A percentile compares a stretch with the other conserved stretches of the same genome.
phyloP scores from a whole-genome alignment of 2,329 filamentous ascomycete genomes.

The Zymoseptoria crescenta region DNA sequence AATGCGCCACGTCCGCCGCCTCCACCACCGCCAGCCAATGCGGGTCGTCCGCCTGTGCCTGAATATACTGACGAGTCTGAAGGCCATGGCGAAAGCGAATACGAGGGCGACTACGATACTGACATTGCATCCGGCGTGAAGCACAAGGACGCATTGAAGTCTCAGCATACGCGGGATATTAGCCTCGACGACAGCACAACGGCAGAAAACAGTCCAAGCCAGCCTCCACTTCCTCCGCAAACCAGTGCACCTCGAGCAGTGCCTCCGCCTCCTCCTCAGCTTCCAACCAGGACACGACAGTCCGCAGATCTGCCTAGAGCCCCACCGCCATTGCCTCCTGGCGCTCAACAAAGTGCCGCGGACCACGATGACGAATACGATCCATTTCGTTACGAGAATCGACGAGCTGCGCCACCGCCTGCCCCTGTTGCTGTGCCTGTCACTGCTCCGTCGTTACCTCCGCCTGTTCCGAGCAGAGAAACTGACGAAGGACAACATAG shows the following conservation, averaged over 20 bases:
- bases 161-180: constrained; percentile 62
- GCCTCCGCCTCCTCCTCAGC: constrained; percentile 51
- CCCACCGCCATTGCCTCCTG: constrained; percentile 54
- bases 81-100: constrained; percentile 79
- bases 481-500: constrained; percentile 31
- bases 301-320: constrained; percentile 65
- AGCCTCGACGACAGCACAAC: constrained; percentile 61
- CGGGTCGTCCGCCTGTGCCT: constrained; percentile 31
- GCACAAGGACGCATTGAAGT: constrained; percentile 85
- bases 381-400: constrained; percentile 47
- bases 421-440: constrained; percentile 27
- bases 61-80: constrained; percentile 43
- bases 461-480: constrained; percentile 19
- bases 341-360: constrained; percentile 28
- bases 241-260: constrained; percentile 37
- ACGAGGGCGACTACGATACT: constrained; percentile 96
- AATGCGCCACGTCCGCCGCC: constrained; percentile 37
- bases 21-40: constrained; percentile 38
- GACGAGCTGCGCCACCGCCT: constrained; percentile 20
- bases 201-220: constrained; percentile 46
- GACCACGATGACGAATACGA: constrained; percentile 59
- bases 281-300: constrained; percentile 42
- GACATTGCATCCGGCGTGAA: constrained; percentile 92
- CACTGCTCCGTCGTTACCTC: constrained; percentile 28
- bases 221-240: constrained; percentile 28